Base-by-base conservation (phyloP, 148 eudicot species). In the Pharnaceum exiguum region DNA sequence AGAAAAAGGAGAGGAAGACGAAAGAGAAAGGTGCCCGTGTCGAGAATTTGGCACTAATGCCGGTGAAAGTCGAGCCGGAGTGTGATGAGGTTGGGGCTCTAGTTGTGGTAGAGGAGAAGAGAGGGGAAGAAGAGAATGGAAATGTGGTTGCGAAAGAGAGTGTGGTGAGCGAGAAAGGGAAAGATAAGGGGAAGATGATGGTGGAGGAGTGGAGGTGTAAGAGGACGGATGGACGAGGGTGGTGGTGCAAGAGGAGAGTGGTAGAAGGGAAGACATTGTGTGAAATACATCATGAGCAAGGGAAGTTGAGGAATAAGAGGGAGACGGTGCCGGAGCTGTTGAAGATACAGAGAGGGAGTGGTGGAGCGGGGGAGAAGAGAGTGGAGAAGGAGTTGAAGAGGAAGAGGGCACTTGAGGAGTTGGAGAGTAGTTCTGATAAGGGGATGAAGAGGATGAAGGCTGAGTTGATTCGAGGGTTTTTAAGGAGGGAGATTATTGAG, bases 191-290 rank as follows among this genome's bases (percentile, higher is more conserved):
- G 4, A 75, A 28, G 30, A 62, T 15, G 49, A 68, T 49, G 55
- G 81, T 78, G 31, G 97, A 82, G 2, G 51, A 79, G 4, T 31
- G 64, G 23, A 76, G 96, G 32, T 91, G 98, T 71, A 77, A 81
- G 68, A 63, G 98, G 25, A 85, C 82, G 2, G 98, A 91, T 68
- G 98, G 98, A 24, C 60, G 90, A 5, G 78, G 75, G 56, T 91
- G 98, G 98, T 78, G 98, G 72, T 91, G 98, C 77, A 73, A 74
- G 12, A 82, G 94, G 63, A 73, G 35, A 21, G 82, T 69, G 0
- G 19, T 71, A 66, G 84, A 81, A 3, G 86, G 82, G 38, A 87
- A 78, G 47, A 74, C 82, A 57, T 79, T 88, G 31, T 91, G 98
- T 55, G 86, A 85, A 64, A 60, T 76, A 66, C 98, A 91, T 62